These are phyloP conservation scores for Neurospora sp. DNA, from an alignment of 495 filamentous ascomycete genomes.

Conservation along the genomic window DNA sequence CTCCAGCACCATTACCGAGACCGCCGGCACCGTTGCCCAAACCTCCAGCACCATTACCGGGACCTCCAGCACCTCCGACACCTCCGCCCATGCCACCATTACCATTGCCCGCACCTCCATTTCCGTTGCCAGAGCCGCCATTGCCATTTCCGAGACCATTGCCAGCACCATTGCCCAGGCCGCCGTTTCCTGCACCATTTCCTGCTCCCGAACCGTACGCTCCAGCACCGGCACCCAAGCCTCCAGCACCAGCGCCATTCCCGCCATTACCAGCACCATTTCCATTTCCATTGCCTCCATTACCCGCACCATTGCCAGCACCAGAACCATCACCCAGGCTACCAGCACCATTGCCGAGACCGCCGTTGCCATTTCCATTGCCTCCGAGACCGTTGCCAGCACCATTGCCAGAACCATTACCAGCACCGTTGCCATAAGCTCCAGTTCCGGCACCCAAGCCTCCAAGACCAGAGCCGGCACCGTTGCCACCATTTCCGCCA, in stretches of 20 bases:
- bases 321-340: neutral
- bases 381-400: constrained; percentile 4
- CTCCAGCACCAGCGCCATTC: constrained; percentile 1
- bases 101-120: neutral
- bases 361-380: constrained; percentile 2
- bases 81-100: neutral
- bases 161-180: constrained; percentile 1
- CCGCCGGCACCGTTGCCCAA: neutral
- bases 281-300: neutral
- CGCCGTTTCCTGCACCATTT: neutral
- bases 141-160: constrained; percentile 1
- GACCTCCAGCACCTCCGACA: neutral
- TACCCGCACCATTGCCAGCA: neutral
- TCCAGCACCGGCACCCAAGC: neutral
- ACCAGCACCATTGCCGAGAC: constrained; percentile 4
- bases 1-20: constrained; percentile 1
- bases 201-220: neutral
- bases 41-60: neutral
- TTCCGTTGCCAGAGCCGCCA: constrained; percentile 1
- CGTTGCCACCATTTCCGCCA: neutral
- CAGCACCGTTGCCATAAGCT: constrained; percentile 5
- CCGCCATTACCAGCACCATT: neutral
- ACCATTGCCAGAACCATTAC: neutral
- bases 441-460: constrained; percentile 1
- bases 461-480: neutral